Base-by-base conservation (phyloP, 805 yeast species). In the Teunomyces kruisii region DNA sequence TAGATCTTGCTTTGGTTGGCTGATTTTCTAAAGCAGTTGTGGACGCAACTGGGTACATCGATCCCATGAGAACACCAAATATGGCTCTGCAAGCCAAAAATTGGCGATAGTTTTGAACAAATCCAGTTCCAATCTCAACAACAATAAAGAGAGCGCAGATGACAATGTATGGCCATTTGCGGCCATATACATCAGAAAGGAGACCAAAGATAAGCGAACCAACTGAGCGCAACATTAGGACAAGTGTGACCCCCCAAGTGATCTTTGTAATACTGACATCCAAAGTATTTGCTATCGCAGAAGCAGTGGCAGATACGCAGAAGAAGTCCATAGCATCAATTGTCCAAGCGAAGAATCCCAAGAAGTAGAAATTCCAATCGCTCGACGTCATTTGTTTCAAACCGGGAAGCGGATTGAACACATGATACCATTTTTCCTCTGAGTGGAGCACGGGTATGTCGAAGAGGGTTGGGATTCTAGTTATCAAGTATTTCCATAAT, bases 41-140 rank as follows among this genome's bases (percentile, higher is more conserved):
- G 31, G 53, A 41, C 3, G 63, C 55, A 31, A 53, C 47, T 3
- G 61, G 61, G 32, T 53, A 58, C 33, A 59, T 50, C 22, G 61
- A 60, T 3, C 64, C 64, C 64, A 59, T 58, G 29, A 58, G 53
- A 15, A 56, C 48, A 6, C 64, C 64, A 43, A 58, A 58, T 12
- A 59, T 45, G 1, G 64, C 61, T n/a, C 62, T 46, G 3, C 56
- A 60, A 0, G 52, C 64, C 35, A 59, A 49, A 39, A 59, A 59
- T 40, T 56, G 60, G 16, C 33, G 26, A 41, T 51, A 59, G 1
- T 58, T 57, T 24, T 55, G 43, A 12, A 57, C 61, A 39, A 59
- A 59, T 7, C 59, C 62, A 3, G 64, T 59, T 4, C 52, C 61
- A 7, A 59, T 43, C 36, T 59, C 62, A 35, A 58, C 50, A 3